A percentile compares a stretch with the other conserved stretches of the same genome.
Conservation (phyloP, 2,329 filamentous ascomycete genomes). For the Pseudogymnoascus sp. region DNA sequence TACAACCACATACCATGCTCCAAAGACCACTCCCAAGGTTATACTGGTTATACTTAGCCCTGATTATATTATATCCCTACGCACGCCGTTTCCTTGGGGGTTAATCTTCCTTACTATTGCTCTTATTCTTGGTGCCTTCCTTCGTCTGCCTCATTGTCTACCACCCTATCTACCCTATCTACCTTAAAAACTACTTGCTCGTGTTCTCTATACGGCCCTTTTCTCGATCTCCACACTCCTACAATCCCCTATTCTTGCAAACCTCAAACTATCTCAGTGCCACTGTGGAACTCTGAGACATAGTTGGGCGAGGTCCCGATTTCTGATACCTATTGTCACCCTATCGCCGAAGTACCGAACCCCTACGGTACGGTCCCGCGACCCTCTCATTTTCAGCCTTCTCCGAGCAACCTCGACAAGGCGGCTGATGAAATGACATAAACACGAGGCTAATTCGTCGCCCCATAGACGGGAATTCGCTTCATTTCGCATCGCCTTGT, state of each 20-base stretch:
- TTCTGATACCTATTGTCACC: slow-evolving; percentile 1
- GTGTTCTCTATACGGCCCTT: neutral
- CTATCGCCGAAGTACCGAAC: slow-evolving; percentile 5
- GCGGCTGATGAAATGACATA: neutral
- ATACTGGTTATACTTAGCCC: slow-evolving; percentile 3
- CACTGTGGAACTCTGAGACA: neutral
- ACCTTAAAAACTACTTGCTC: neutral
- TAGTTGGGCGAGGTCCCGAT: neutral
- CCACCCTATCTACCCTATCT: neutral
- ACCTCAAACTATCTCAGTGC: neutral
- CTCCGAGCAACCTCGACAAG: neutral
- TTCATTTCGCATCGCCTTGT: slow-evolving; percentile 15
- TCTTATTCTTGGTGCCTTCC: neutral
- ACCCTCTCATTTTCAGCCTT: slow-evolving; percentile 7
- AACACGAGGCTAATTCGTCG: neutral
- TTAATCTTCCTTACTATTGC: neutral
- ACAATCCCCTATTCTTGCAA: neutral
- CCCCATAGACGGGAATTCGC: slow-evolving; percentile 6
- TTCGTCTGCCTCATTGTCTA: neutral
- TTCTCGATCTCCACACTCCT: neutral
- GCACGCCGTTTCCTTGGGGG: neutral
- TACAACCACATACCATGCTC: neutral
- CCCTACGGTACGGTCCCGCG: neutral
- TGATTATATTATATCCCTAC: slow-evolving; percentile 4
- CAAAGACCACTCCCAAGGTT: neutral